phyloP scores from a whole-genome alignment of 1,284 basidiomycete genomes.

The Stygiomarasmius scandens region DNA sequence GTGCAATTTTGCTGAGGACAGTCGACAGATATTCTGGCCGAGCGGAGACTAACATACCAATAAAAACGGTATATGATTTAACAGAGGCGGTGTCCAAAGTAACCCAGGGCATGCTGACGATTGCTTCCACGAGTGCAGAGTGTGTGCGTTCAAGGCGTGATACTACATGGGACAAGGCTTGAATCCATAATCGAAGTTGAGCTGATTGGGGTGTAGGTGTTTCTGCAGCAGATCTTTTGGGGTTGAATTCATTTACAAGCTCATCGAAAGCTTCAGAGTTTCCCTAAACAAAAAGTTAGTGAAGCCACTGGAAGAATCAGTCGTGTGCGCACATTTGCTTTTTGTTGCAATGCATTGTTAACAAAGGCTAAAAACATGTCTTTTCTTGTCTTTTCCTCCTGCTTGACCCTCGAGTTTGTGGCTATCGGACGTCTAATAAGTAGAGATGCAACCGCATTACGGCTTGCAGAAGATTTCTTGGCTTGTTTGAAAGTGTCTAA shows the following conservation, averaged over 20 bases:
- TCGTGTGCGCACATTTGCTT: conserved; percentile 55
- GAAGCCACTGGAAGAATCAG: background rate
- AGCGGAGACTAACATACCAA: conserved; percentile 93
- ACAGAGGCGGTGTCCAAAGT: conserved; percentile 84
- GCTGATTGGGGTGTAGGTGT: conserved; percentile 46
- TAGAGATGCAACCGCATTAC: conserved; percentile 25
- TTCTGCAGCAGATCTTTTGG: conserved; percentile 40
- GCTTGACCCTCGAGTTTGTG: conserved; percentile 76
- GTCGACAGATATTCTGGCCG: conserved; percentile 89
- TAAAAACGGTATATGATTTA: conserved; percentile 84
- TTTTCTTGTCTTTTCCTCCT: conserved; percentile 72
- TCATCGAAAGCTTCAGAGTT: conserved; percentile 67
- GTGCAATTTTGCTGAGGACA: conserved; percentile 81
- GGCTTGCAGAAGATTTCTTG: conserved; percentile 32
- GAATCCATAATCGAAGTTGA: conserved; percentile 73
- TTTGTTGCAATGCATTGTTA: conserved; percentile 80
- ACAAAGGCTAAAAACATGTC: conserved; percentile 88
- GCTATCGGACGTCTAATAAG: conserved; percentile 63
- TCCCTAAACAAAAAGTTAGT: conserved; percentile 49
- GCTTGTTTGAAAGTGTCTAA: conserved; percentile 38
- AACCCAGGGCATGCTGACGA: conserved; percentile 91
- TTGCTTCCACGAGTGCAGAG: conserved; percentile 83
- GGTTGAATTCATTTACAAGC: conserved; percentile 72
- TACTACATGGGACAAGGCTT: conserved; percentile 78
- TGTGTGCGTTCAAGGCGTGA: conserved; percentile 83